phyloP scores from a whole-genome alignment of 257 asterid genomes.

The Asclepias syriaca region DNA sequence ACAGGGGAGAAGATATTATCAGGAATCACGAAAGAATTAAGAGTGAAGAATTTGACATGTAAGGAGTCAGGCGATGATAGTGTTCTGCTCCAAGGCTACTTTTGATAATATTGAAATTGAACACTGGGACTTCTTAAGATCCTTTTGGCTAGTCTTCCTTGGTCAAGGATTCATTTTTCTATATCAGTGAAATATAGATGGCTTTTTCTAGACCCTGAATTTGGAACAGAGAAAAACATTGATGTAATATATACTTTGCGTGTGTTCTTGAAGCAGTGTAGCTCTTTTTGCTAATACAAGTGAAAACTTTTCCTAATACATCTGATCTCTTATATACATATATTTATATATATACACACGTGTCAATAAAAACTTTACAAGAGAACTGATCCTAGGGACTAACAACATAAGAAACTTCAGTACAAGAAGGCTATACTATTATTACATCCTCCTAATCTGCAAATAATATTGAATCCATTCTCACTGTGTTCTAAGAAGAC shows the following conservation, averaged over 20 bases:
- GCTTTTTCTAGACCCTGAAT: background rate
- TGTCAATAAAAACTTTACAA: background rate
- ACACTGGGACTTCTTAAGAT: background rate
- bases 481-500: slow-evolving; percentile 15
- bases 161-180: background rate
- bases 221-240: background rate
- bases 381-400: background rate
- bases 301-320: background rate
- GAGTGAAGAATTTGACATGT: slow-evolving; percentile 50
- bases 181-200: background rate
- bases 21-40: slow-evolving; percentile 22
- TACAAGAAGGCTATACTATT: background rate
- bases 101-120: slow-evolving; percentile 21
- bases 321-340: background rate
- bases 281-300: background rate
- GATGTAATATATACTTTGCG: background rate
- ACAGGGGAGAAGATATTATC: slow-evolving; percentile 18
- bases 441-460: background rate
- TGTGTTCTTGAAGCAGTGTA: background rate
- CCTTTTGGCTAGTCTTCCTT: background rate
- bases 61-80: slow-evolving; percentile 39
- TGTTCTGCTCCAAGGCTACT: slow-evolving; percentile 71
- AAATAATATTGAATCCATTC: background rate
- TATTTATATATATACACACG: background rate
- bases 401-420: background rate